Percentiles rank a stretch among this genome's conserved stretches.
Evolutionary conservation across 108 stramenopile genomes (phyloP).

Genomic region (Cyclotella choctawhatcheeana): DNA sequence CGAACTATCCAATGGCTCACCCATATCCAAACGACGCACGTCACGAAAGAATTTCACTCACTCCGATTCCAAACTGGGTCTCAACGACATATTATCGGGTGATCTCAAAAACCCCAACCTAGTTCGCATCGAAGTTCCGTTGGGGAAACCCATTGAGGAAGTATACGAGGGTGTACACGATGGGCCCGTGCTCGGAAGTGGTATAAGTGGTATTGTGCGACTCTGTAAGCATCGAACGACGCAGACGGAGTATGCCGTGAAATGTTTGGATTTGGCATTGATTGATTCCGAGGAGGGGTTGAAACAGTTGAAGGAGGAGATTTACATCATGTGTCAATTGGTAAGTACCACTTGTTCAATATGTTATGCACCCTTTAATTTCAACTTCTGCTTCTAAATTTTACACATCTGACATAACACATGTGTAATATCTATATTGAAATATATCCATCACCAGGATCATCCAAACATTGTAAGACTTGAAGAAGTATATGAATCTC

Average conservation of each 20-base stretch:
- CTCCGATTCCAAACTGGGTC: conserved; percentile 45
- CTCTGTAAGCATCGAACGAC: conserved; percentile 75
- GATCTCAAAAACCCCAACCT: conserved; percentile 58
- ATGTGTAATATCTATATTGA: no score
- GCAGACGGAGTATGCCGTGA: conserved; percentile 79
- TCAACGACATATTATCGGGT: conserved; percentile 37
- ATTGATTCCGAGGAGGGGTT: conserved; percentile 78
- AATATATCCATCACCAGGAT: conserved; percentile 48
- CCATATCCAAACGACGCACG: conserved; percentile 2
- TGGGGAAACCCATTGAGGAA: conserved; percentile 89
- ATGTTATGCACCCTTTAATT: no score
- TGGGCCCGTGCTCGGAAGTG: conserved; percentile 81
- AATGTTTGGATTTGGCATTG: conserved; percentile 83
- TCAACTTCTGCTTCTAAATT: no score
- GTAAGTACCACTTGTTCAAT: no score
- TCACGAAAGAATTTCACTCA: conserved; percentile 26
- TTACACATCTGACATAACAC: no score
- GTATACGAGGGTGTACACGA: conserved; percentile 88
- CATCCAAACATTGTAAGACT: conserved; percentile 89
- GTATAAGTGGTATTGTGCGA: conserved; percentile 82
- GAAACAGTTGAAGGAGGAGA: conserved; percentile 81
- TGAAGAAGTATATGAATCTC: conserved; percentile 85
- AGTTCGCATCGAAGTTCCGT: conserved; percentile 86
- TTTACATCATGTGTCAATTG: conserved; percentile 91
- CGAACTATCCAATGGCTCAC: not conserved